Base-by-base conservation (phyloP, 805 yeast genomes). In the Starmerella sp. region DNA sequence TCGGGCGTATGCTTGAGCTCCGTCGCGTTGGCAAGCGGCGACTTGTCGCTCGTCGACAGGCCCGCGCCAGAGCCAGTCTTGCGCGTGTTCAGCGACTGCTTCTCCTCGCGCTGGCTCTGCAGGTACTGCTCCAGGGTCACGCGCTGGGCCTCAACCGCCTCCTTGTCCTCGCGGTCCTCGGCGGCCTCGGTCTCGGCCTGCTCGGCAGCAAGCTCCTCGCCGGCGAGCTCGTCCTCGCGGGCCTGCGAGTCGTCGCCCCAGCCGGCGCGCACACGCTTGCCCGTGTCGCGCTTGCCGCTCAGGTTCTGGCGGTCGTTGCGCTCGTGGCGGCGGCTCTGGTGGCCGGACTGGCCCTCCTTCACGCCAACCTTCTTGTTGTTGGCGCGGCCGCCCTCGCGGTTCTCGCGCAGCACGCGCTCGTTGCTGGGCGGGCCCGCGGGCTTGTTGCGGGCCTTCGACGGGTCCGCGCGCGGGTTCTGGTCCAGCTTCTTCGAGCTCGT, bases 241-340 rank as follows among this genome's bases (percentile, higher is more conserved):
- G 82, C 86, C 69, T 75, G 77, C 67, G 76, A 75, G 73, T 83
- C 81, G 69, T 83, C 87, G 69, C 96, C 95, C 91, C 96, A 87
- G 63, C 89, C 90, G 74, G 82, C 83, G 72, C 77, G 80, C 68
- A 84, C 78, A 73, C 84, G 83, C 83, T 88, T 90, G 65, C 78
- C 80, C 65, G 95, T 77, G 77, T 89, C 96, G 67, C 81, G 71
- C 78, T 85, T 86, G 69, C 84, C 87, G 63, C 86, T 69, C 78
- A 85, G 86, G 63, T 91, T 81, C 69, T 82, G 93, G 75, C 95
- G 93, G 81, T 91, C 97, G 58, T 62, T 63, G 57, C 66, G 70
- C 74, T 80, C 80, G 69, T 77, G 73, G 66, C 79, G 70, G 57
- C 80, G 80, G 63, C 80, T 72, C 55, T 76, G 65, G 57, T 76